Percentiles rank a stretch among this genome's conserved stretches.
phyloP scores from a whole-genome alignment of 2,329 filamentous ascomycete species.

The Leptosphaerulina australis region DNA sequence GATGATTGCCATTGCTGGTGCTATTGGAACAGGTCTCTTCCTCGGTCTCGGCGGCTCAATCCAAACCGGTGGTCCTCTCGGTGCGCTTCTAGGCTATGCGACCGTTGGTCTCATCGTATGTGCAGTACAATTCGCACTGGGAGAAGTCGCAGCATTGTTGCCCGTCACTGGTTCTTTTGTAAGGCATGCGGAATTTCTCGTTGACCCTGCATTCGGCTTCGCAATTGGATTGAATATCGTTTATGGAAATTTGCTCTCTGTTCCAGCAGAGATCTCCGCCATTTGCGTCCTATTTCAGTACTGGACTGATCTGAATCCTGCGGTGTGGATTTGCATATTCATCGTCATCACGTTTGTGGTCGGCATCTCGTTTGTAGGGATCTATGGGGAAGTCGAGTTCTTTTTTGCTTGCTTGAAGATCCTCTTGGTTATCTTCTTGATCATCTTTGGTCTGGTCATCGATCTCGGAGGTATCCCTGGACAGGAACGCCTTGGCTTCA shows the following conservation, averaged over 20 bases:
- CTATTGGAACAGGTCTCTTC: conserved; percentile 62
- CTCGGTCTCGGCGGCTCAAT: conserved; percentile 61
- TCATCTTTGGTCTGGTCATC: conserved; percentile 38
- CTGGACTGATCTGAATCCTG: conserved; percentile 42
- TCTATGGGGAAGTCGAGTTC: conserved; percentile 55
- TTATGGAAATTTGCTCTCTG: conserved; percentile 59
- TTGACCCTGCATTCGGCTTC: conserved; percentile 56
- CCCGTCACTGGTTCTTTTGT: conserved; percentile 60
- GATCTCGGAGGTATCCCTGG: conserved; percentile 37
- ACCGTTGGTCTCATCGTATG: conserved; percentile 59
- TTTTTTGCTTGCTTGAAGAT: conserved; percentile 57
- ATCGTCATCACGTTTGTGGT: conserved; percentile 43
- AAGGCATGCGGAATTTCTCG: conserved; percentile 57
- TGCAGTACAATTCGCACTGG: conserved; percentile 58
- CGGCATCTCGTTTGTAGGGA: conserved; percentile 37
- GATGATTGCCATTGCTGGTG: conserved; percentile 63
- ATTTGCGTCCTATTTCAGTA: conserved; percentile 36
- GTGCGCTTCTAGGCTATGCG: conserved; percentile 59
- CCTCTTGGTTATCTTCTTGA: conserved; percentile 36
- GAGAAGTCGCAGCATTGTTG: conserved; percentile 58
- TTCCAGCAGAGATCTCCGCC: conserved; percentile 42
- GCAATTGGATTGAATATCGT: conserved; percentile 61
- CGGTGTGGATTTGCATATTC: conserved; percentile 43
- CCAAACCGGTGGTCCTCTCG: conserved; percentile 58
- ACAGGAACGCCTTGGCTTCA: conserved; percentile 59